A percentile compares a stretch with the other conserved stretches of the same genome.
Evolutionary conservation across 768 basidiomycete species (phyloP).

Genomic region (Amanita rubescens): DNA sequence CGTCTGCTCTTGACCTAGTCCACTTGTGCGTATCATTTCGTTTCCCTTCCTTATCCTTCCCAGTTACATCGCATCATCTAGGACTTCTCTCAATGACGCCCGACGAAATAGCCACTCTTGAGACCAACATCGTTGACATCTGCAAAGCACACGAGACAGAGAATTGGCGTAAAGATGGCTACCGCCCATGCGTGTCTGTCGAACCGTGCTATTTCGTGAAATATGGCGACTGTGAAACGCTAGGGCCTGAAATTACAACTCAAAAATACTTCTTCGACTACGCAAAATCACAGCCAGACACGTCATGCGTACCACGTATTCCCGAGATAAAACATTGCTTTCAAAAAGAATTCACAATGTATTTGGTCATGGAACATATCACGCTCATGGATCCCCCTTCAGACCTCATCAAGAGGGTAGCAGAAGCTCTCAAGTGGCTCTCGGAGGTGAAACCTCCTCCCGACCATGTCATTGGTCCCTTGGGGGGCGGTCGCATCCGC

Average conservation of each 20-base stretch:
- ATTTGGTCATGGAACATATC: slow-evolving; percentile 23
- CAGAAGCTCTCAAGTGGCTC: slow-evolving; percentile 20
- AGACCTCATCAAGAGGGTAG: slow-evolving; percentile 14
- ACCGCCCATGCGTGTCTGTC: background rate
- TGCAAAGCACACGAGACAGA: background rate
- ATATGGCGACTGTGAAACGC: slow-evolving; percentile 13
- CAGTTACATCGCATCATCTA: background rate
- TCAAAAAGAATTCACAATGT: slow-evolving; percentile 11
- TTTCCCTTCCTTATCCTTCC: background rate
- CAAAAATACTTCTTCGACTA: slow-evolving; percentile 17
- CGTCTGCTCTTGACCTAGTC: background rate
- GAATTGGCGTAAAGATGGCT: background rate
- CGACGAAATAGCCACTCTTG: background rate
- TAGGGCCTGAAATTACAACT: slow-evolving; percentile 14
- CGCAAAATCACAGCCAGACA: slow-evolving; percentile 7
- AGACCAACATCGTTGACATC: background rate
- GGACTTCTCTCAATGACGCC: background rate
- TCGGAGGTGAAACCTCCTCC: slow-evolving; percentile 15
- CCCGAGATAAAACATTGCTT: slow-evolving; percentile 17
- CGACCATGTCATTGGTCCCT: slow-evolving; percentile 10
- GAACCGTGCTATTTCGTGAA: slow-evolving; percentile 17
- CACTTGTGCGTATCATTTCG: background rate
- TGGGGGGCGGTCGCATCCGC: slow-evolving; percentile 6
- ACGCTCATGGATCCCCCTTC: slow-evolving; percentile 11
- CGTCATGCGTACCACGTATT: slow-evolving; percentile 17